Evolutionary conservation across 1,139 yeast species (phyloP).

Genomic region (Debaryomyces coudertii): DNA sequence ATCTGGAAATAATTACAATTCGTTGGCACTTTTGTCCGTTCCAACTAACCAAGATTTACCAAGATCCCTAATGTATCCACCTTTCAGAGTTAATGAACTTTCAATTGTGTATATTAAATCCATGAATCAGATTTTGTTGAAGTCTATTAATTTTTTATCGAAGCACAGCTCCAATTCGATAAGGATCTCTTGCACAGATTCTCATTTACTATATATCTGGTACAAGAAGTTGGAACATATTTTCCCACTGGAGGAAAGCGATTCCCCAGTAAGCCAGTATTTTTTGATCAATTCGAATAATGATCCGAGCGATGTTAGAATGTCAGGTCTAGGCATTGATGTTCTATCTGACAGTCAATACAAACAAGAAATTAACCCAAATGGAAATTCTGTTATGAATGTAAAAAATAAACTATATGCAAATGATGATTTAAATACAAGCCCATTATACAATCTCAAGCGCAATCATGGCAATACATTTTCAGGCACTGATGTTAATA

Average conservation of each 20-base stretch:
- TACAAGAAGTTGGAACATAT: constrained; percentile 29
- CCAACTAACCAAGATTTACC: constrained; percentile 19
- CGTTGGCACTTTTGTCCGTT: constrained; percentile 42
- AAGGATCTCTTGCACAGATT: constrained; percentile 22
- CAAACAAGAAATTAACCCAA: background rate
- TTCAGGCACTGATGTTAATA: background rate
- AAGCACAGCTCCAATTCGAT: constrained; percentile 11
- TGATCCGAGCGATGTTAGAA: constrained; percentile 20
- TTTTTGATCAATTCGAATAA: constrained; percentile 27
- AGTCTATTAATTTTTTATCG: constrained; percentile 29
- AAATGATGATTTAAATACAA: background rate
- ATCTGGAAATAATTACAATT: constrained; percentile 30
- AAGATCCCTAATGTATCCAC: constrained; percentile 46
- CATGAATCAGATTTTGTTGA: constrained; percentile 28
- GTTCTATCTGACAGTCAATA: constrained; percentile 25
- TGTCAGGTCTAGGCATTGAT: constrained; percentile 43
- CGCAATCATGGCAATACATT: background rate
- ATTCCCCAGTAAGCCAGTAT: constrained; percentile 26
- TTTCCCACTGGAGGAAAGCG: constrained; percentile 34
- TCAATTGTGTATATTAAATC: constrained; percentile 25
- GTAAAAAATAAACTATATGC: background rate
- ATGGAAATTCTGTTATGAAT: background rate
- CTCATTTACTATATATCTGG: constrained; percentile 30
- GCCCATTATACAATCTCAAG: background rate
- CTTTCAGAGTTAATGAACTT: constrained; percentile 39